These are phyloP conservation scores for Rhodocollybia butyracea DNA, from an alignment of 768 basidiomycete species.

Conservation along the genomic window DNA sequence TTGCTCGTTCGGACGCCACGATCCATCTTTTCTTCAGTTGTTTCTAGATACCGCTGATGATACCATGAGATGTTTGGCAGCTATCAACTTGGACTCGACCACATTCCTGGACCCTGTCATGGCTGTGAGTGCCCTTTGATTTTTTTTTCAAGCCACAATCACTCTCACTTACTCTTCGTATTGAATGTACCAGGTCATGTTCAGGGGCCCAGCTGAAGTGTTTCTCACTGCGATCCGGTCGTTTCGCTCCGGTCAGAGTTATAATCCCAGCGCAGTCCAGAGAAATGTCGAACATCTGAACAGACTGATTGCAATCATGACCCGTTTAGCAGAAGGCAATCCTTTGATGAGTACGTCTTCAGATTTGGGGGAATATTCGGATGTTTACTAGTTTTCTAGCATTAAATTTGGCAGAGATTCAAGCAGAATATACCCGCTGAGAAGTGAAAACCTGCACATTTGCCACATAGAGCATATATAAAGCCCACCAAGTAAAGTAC, in stretches of 20 bases:
- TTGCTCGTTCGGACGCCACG: background rate
- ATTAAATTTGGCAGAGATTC: background rate
- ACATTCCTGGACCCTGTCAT: constrained; percentile 6
- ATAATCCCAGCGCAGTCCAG: background rate
- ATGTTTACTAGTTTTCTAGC: background rate
- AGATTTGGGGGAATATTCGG: background rate
- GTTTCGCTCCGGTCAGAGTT: background rate
- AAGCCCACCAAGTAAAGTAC: no score
- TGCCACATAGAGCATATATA: no score
- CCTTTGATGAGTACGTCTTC: constrained; percentile 5
- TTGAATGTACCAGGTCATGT: background rate
- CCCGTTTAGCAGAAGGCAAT: background rate
- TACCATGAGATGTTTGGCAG: background rate
- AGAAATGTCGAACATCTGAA: background rate
- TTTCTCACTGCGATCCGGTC: background rate
- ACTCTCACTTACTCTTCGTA: background rate
- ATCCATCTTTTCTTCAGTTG: background rate
- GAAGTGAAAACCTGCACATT: no score
- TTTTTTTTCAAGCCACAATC: background rate
- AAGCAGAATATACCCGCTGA: no score
- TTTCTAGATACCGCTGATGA: background rate
- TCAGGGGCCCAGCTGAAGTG: background rate
- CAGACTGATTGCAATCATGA: background rate
- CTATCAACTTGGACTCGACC: background rate
- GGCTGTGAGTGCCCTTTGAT: background rate